phyloP scores from a whole-genome alignment of 1,139 yeast species.

The Sugiyamaella castrensis region DNA sequence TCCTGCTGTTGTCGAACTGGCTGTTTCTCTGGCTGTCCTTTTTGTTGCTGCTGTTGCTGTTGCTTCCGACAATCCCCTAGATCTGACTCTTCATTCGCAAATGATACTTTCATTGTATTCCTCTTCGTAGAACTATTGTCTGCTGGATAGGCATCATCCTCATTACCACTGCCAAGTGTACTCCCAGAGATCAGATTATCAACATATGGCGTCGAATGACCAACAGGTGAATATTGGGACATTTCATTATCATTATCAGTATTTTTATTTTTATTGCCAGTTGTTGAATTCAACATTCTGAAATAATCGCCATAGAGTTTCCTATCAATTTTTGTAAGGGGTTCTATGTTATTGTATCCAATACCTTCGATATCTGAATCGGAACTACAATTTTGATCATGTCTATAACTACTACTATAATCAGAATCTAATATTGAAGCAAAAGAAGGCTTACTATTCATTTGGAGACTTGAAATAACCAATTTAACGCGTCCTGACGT shows the following conservation, averaged over 20 bases:
- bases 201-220: conserved; percentile 15
- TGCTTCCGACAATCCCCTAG: no score
- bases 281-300: neutral
- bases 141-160: neutral
- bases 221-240: conserved; percentile 13
- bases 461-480: neutral
- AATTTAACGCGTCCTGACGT: neutral
- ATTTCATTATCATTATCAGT: neutral
- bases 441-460: conserved; percentile 7
- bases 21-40: no score
- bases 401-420: neutral
- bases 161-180: conserved; percentile 15
- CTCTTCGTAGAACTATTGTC: no score
- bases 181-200: conserved; percentile 20
- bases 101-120: neutral
- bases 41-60: no score
- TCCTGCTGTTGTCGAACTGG: no score
- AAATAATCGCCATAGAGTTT: neutral
- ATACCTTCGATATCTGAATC: conserved; percentile 7
- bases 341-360: neutral
- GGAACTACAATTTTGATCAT: conserved; percentile 5
- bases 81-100: neutral
- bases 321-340: no score
- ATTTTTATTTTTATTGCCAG: neutral
- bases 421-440: conserved; percentile 11